Evolutionary conservation across 106 monocot genomes (phyloP).

Genomic region (Allium sativum): DNA sequence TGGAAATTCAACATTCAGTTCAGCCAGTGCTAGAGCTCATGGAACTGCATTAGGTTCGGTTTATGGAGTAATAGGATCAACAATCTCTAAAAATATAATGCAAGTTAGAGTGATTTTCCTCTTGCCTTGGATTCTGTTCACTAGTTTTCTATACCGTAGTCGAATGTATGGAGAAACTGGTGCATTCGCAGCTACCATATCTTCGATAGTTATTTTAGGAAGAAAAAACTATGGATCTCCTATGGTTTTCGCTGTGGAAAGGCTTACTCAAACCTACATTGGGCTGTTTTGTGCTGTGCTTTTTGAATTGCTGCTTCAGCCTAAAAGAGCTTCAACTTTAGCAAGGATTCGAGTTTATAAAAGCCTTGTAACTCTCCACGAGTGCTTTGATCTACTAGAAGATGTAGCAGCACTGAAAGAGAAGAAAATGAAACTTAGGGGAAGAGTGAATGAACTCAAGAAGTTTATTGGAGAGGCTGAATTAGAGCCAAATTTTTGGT

Average conservation of each 20-base stretch:
- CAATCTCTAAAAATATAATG: neutral
- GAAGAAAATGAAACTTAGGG: constrained; percentile 1
- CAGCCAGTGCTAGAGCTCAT: neutral
- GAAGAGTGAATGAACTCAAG: neutral
- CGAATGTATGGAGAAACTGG: neutral
- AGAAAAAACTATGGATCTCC: neutral
- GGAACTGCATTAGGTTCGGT: neutral
- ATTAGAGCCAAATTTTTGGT: constrained; percentile 4
- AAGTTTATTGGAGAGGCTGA: constrained; percentile 2
- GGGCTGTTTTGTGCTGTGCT: neutral
- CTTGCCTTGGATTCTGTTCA: neutral
- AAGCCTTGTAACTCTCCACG: neutral
- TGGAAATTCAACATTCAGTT: constrained; percentile 6
- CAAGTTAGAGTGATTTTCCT: neutral
- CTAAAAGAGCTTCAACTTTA: neutral
- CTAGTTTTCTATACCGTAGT: neutral
- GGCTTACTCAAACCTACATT: neutral
- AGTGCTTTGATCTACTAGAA: neutral
- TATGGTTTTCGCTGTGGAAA: neutral
- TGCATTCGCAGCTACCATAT: neutral
- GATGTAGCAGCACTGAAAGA: neutral
- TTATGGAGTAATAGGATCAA: neutral
- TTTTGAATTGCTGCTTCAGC: neutral
- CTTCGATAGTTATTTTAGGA: neutral
- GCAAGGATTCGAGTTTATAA: neutral